Base-by-base conservation (phyloP, 2,329 filamentous ascomycete species). In the Teratosphaeriaceae sp. region DNA sequence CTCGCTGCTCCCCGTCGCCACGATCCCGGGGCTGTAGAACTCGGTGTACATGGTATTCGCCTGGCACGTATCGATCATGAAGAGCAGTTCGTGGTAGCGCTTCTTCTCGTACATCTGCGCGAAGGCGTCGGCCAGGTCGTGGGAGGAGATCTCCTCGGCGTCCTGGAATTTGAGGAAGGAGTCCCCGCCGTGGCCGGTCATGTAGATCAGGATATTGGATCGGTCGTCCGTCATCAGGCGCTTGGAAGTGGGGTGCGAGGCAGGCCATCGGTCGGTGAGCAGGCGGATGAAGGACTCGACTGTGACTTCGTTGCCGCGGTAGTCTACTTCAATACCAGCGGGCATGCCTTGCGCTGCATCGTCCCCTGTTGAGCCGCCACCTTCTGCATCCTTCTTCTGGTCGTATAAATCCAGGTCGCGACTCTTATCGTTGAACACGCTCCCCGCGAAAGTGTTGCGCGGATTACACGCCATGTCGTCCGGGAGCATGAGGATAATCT, bases 41-140 rank as follows among this genome's bases (percentile, higher is more conserved):
- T 95, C 90, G 62, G 83, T 90, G 70, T 95, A 98, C 88, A 98
- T 96, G 23, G 92, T 98, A 65, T 98, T 98, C 43, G 92, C 92
- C 70, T 98, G 92, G 70, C 92, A 98, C 0, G 92, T 98, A 65
- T 98, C 92, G 67, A 98, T 98, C 92, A 98, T 98, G 73, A 98
- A 98, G 45, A 98, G 79, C 55, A 98, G 82, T 67, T 98, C 92
- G 64, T 97, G 87, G 67, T 97, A 98, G 73, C 92, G 83, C 72
- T 94, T 94, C 80, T 98, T 98, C 75, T 98, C 92, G 86, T 89
- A 96, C 92, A 98, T 98, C 72, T 98, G 90, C 67, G 94, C 88
- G 64, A 98, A 97, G 0, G 92, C 92, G 65, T 98, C 88, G 4
- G 94, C 92, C 44, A 98, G 72, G 68, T 98, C 92, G 64, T 94